Evolutionary conservation across 805 yeast species (phyloP).

Genomic region (Schizosaccharomyces octosporus): DNA sequence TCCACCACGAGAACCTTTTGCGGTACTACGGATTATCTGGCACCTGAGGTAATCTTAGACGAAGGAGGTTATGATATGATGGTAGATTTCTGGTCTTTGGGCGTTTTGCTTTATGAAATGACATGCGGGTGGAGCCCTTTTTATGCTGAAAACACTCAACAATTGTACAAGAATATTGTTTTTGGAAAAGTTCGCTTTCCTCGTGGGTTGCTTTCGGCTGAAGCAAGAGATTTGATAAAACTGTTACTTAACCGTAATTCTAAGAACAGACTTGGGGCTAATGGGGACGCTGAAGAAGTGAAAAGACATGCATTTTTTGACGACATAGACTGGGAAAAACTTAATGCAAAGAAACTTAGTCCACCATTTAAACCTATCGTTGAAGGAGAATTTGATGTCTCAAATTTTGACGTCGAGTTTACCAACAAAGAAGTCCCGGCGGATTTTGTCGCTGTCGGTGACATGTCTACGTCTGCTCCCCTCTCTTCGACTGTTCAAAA

Average conservation of each 20-base stretch:
- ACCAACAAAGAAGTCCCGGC: conserved; percentile 23
- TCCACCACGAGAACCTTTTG: conserved; percentile 88
- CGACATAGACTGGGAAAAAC: conserved; percentile 71
- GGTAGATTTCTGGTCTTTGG: conserved; percentile 98
- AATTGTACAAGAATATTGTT: conserved; percentile 96
- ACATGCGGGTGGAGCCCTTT: conserved; percentile 99
- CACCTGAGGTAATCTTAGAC: conserved; percentile 87
- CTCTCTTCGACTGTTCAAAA: conserved; percentile 84
- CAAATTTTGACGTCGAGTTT: conserved; percentile 94
- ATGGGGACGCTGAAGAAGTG: conserved; percentile 77
- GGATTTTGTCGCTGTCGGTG: not conserved
- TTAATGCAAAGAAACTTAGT: conserved; percentile 57
- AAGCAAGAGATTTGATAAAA: conserved; percentile 86
- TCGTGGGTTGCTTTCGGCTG: conserved; percentile 74
- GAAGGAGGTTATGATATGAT: conserved; percentile 92
- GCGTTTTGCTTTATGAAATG: conserved; percentile 93
- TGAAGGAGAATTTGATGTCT: conserved; percentile 73
- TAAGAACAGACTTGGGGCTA: conserved; percentile 75
- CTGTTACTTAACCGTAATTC: conserved; percentile 90
- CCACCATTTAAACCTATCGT: conserved; percentile 88
- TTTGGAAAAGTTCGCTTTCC: conserved; percentile 96
- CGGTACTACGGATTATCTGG: conserved; percentile 93
- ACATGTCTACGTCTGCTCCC: conserved; percentile 26
- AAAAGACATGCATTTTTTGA: conserved; percentile 82
- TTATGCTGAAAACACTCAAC: conserved; percentile 92